Base-by-base conservation (phyloP, 2,329 filamentous ascomycete species). In the Aspergillus caelatus region DNA sequence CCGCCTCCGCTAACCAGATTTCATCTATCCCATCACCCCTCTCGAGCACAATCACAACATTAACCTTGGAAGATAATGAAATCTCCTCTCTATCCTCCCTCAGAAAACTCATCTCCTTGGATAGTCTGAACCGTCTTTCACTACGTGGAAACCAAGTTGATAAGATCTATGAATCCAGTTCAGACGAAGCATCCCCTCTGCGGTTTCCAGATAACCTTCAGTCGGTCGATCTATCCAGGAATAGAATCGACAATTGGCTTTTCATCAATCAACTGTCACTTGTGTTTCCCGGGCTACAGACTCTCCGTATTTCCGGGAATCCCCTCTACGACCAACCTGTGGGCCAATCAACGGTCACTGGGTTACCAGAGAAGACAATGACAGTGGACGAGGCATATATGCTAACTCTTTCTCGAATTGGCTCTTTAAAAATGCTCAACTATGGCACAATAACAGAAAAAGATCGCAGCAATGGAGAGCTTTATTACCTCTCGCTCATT, bases 401-500 rank as follows among this genome's bases (percentile, higher is more conserved):
- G 91, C 85, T 97, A 55, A 92, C 92, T 0, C 82, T 96, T 30
- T 92, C 90, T 32, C 91, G 93, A 2, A 82, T 97, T 1, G 84
- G 86, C 1, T 80, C 81, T 1, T 84, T 98, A 11, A 85, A 84
- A 59, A 83, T 82, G 0, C 84, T 97, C 21, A 82, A 83, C 64
- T 81, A 79, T 68, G 78, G 88, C 66, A 80, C 82, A 19, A 89
- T 98, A 69, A 89, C 88, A 0, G 70, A 82, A 1, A 87, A 89
- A 48, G 94, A 98, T 75, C 88, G 94, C 21, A 84, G 88, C 60
- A 95, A 98, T 72, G 93, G 93, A 5, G 95, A 98, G 71, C 89
- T 94, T 72, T 99, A 96, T 76, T 99, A 99, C 76, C 86, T 98
- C 12, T 92, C 90, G 0, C 86, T 91, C 60, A 95, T 97, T 62